phyloP scores from a whole-genome alignment of 2,329 filamentous ascomycete genomes.

The Didymella arachidicola region DNA sequence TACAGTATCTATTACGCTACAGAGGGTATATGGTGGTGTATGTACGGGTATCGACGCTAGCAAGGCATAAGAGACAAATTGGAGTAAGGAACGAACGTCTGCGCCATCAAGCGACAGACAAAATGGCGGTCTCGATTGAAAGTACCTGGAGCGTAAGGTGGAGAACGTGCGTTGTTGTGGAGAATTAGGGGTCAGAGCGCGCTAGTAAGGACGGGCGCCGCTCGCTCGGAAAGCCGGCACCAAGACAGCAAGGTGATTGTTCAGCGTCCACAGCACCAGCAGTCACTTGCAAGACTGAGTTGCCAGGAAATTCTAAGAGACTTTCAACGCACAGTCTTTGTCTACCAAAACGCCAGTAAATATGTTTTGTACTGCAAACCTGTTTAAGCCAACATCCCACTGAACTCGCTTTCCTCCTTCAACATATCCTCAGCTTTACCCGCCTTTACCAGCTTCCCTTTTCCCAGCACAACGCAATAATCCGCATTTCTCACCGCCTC shows the following conservation, averaged over 20 bases:
- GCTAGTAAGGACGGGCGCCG: constrained; percentile 20
- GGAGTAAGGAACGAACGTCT: constrained; percentile 30
- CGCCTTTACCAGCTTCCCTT: constrained; percentile 56
- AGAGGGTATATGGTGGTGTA: constrained; percentile 9
- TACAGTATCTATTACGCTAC: constrained; percentile 10
- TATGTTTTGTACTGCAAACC: background rate
- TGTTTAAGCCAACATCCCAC: constrained; percentile 42
- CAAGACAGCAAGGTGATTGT: background rate
- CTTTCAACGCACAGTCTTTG: background rate
- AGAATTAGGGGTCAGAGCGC: constrained; percentile 21
- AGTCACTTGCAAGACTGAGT: background rate
- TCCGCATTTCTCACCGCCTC: constrained; percentile 68
- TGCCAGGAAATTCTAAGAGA: background rate
- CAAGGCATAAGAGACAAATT: constrained; percentile 21
- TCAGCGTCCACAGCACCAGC: too few relatives aligned
- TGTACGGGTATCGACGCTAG: constrained; percentile 25
- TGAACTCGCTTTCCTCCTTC: constrained; percentile 44
- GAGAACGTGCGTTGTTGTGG: constrained; percentile 24
- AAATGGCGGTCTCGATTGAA: constrained; percentile 12
- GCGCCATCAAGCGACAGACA: constrained; percentile 24
- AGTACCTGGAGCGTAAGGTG: constrained; percentile 17
- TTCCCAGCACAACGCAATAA: constrained; percentile 62
- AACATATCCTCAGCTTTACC: constrained; percentile 48
- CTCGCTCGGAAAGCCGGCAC: constrained; percentile 5
- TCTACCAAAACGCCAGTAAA: constrained; percentile 5